These are phyloP conservation scores for Agrocybe pediades DNA, from an alignment of 768 basidiomycete species.

Conservation along the genomic window DNA sequence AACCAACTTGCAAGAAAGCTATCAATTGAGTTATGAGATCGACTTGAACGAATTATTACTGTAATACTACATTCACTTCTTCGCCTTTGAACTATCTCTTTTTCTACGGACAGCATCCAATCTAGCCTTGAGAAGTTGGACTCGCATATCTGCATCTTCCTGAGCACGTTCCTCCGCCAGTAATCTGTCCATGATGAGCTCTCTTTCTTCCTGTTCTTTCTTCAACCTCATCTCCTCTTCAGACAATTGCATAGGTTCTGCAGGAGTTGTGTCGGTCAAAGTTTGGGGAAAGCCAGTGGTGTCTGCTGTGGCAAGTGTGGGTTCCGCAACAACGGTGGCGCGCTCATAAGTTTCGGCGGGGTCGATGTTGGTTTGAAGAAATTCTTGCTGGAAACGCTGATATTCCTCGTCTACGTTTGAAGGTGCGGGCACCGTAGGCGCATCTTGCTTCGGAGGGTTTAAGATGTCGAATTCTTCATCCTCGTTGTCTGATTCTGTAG, in stretches of 20 bases:
- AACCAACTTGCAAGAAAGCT: not conserved
- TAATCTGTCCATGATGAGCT: slow-evolving; percentile 84
- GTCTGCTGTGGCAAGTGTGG: slow-evolving; percentile 52
- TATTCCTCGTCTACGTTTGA: slow-evolving; percentile 68
- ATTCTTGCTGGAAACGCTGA: slow-evolving; percentile 67
- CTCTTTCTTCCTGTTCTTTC: slow-evolving; percentile 72
- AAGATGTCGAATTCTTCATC: slow-evolving; percentile 26
- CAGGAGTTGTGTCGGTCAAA: slow-evolving; percentile 25
- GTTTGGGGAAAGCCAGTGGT: slow-evolving; percentile 49
- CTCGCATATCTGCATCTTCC: slow-evolving; percentile 85
- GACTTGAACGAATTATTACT: not conserved
- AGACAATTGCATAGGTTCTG: slow-evolving; percentile 32
- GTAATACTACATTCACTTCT: not conserved
- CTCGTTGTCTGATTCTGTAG: slow-evolving; percentile 45
- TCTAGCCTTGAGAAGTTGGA: slow-evolving; percentile 61
- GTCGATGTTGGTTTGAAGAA: slow-evolving; percentile 47
- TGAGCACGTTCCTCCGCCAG: slow-evolving; percentile 85
- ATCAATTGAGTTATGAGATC: not conserved
- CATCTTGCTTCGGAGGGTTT: slow-evolving; percentile 11
- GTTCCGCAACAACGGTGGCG: slow-evolving; percentile 74
- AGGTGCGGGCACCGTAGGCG: slow-evolving; percentile 20
- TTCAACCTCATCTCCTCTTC: slow-evolving; percentile 48
- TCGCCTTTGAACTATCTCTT: slow-evolving; percentile 29
- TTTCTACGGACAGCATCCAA: slow-evolving; percentile 57
- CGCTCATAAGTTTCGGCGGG: slow-evolving; percentile 56